Evolutionary conservation across 148 eudicot genomes (phyloP).

Genomic region (Chenopodium album): DNA sequence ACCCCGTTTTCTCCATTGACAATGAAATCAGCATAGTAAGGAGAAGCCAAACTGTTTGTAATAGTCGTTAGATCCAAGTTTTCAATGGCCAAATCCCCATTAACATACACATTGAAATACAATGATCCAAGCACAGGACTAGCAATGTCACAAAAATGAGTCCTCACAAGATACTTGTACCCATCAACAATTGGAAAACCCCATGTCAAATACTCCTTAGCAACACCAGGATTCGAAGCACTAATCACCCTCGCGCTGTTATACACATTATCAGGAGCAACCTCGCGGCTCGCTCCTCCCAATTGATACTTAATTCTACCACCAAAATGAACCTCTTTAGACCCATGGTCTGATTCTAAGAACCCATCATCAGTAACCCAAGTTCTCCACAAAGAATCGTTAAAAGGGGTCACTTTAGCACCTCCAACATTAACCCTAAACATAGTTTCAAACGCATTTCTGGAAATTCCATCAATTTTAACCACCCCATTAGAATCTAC

Average conservation of each 20-base stretch:
- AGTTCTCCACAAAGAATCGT: constrained; percentile 91
- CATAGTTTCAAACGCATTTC: constrained; percentile 58
- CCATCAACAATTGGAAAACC: constrained; percentile 57
- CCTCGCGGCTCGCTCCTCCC: constrained; percentile 84
- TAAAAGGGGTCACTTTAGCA: constrained; percentile 85
- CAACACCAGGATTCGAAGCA: constrained; percentile 34
- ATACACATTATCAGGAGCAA: constrained; percentile 88
- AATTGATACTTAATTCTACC: constrained; percentile 64
- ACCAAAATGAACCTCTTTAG: constrained; percentile 47
- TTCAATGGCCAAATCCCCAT: constrained; percentile 57
- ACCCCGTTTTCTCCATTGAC: constrained; percentile 47
- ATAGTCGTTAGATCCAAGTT: constrained; percentile 52
- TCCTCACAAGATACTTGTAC: constrained; percentile 60
- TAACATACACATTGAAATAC: constrained; percentile 75
- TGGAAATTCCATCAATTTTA: constrained; percentile 50
- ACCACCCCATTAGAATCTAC: constrained; percentile 41
- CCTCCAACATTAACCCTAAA: constrained; percentile 85
- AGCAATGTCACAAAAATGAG: constrained; percentile 91
- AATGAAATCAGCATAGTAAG: constrained; percentile 78
- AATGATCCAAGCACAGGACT: constrained; percentile 55
- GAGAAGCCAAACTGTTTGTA: constrained; percentile 58
- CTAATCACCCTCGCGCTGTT: constrained; percentile 60
- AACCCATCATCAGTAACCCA: constrained; percentile 81
- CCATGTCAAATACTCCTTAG: constrained; percentile 52
- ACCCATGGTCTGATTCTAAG: constrained; percentile 38